phyloP scores from a whole-genome alignment of 2,329 filamentous ascomycete genomes.

The Epichloe elymi region DNA sequence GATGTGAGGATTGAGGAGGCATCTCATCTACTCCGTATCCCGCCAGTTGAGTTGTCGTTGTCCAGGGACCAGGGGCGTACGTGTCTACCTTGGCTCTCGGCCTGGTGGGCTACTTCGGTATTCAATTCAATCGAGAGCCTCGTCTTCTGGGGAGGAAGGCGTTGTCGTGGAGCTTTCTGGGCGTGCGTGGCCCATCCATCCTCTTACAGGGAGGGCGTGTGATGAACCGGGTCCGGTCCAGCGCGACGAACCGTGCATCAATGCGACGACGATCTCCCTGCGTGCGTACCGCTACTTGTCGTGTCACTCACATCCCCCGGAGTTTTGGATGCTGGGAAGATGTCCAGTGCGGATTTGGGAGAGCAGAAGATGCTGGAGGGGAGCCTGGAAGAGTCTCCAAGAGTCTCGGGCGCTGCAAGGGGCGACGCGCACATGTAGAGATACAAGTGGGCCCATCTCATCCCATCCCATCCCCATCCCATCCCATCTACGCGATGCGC shows the following conservation, averaged over 20 bases:
- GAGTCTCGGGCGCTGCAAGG: neutral
- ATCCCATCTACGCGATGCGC: constrained; percentile 7
- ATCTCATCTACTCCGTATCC: neutral
- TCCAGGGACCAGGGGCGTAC: neutral
- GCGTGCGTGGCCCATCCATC: neutral
- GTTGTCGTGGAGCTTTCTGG: neutral
- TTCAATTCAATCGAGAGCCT: constrained; percentile 6
- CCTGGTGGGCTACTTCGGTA: constrained; percentile 6
- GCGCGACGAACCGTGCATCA: neutral
- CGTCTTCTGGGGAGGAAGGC: neutral
- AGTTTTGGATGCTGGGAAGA: neutral
- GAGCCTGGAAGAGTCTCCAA: no score
- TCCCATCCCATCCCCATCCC: neutral
- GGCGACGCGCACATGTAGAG: neutral
- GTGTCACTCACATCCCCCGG: neutral
- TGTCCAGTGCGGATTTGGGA: no score
- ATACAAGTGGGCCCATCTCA: constrained; percentile 1
- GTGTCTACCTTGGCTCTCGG: constrained; percentile 4
- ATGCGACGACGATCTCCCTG: neutral
- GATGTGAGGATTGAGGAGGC: neutral
- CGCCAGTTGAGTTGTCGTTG: neutral
- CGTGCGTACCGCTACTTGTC: neutral
- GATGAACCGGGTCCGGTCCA: neutral
- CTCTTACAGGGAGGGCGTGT: neutral
- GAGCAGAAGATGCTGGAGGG: no score